A percentile compares a stretch with the other conserved stretches of the same genome.
These are phyloP conservation scores for Macaranga tanarius DNA, from an alignment of 441 rosid genomes.

Conservation along the genomic window DNA sequence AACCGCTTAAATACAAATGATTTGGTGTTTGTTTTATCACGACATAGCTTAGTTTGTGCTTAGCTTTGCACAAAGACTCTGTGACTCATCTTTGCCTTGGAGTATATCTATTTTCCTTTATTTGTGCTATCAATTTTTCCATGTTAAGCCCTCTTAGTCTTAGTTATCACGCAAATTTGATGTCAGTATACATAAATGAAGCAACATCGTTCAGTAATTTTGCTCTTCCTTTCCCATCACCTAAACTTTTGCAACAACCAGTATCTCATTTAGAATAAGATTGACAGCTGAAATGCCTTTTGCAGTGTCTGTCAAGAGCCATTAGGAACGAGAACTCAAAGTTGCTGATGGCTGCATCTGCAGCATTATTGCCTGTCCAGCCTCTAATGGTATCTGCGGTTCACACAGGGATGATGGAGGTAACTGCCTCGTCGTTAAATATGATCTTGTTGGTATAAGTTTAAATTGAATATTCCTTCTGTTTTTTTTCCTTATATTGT, in stretches of 20 bases:
- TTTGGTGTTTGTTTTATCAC: background rate
- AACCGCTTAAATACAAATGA: background rate
- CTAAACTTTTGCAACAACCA: background rate
- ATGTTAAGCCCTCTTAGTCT: background rate
- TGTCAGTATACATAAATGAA: background rate
- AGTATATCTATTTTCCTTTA: background rate
- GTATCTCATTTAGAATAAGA: constrained; percentile 4
- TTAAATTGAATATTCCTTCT: background rate
- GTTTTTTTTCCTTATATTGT: background rate
- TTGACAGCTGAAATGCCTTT: constrained; percentile 9
- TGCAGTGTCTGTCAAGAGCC: constrained; percentile 88
- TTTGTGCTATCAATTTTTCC: background rate
- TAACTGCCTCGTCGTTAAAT: constrained; percentile 25
- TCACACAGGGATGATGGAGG: constrained; percentile 98
- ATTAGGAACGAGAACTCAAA: constrained; percentile 83
- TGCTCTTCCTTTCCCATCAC: background rate
- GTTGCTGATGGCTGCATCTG: constrained; percentile 90
- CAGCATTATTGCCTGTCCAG: constrained; percentile 75
- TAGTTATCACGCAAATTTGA: background rate
- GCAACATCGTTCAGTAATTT: background rate
- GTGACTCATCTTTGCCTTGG: background rate
- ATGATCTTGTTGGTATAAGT: background rate
- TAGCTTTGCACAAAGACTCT: background rate
- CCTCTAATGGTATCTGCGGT: constrained; percentile 90
- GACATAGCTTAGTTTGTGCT: constrained; percentile 2